Evolutionary conservation across 495 filamentous ascomycete species (phyloP), one percentile per base, ranked within the genome.

Genomic region (Parathielavia hyrcaniae): DNA sequence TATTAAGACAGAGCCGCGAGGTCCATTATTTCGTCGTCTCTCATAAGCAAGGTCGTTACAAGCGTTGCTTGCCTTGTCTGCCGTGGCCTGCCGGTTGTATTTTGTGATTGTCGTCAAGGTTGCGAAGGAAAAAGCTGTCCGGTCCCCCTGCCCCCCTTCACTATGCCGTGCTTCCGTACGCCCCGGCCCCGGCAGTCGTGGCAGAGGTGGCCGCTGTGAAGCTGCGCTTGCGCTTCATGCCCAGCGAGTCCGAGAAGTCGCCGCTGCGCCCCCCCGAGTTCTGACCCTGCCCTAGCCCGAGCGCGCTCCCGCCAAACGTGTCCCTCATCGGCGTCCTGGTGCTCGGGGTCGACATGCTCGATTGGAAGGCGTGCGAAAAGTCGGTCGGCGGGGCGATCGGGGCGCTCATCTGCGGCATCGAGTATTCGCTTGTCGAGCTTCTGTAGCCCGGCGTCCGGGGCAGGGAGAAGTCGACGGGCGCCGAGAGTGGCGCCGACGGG

Each of bases 401-500:
- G 4, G 78, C 78, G 64, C 76, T 79, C 71, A 82, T 73, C 62
- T 81, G 78, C 5, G 78, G 76, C 63, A 81, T 80, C 13, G 75
- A 75, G 65, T 79, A 81, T 54, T 82, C 77, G 13, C 67, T 68
- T 17, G 71, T 67, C n/a, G 70, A 63, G 10, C 62, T 68, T 56
- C 73, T 64, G 53, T 69, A 72, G 19, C 69, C 69, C 11, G 75
- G 69, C 19, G 78, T 76, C 30, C 77, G 68, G 9, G 79, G 74
- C 12, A 82, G 68, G 14, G 76, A 71, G 55, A 79, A 82, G 57
- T 81, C 78, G 57, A 77, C 74, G 1, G 80, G 78, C 14, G 78
- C 78, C 7, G 77, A 74, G 4, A 83, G 67, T 4, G 80, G 80
- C 14, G 79, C 78, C 13, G 77, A 77, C 4, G 77, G 75, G 57